Evolutionary conservation across 257 asterid genomes (phyloP).

Genomic region (Solanum chilense): DNA sequence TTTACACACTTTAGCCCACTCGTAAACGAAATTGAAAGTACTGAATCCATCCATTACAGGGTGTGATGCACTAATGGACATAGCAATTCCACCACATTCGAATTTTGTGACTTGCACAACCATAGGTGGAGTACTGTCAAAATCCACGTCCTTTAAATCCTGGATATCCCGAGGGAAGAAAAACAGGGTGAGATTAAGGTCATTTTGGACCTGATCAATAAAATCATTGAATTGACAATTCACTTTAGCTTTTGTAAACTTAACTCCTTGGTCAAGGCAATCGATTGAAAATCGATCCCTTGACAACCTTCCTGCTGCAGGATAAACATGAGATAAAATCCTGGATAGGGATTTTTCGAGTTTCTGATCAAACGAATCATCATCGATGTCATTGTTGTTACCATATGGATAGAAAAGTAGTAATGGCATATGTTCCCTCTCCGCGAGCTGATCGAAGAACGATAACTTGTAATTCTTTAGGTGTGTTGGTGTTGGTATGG

Average conservation of each 20-base stretch:
- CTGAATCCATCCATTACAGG: neutral
- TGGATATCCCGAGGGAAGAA: neutral
- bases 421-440: constrained; percentile 8
- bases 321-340: constrained; percentile 18
- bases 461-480: constrained; percentile 16
- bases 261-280: constrained; percentile 30
- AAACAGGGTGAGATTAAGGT: neutral
- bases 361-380: neutral
- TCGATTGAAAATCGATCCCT: constrained; percentile 3
- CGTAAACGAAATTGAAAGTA: neutral
- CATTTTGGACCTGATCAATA: neutral
- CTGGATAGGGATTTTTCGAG: constrained; percentile 20
- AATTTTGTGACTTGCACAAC: neutral
- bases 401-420: constrained; percentile 17
- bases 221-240: neutral
- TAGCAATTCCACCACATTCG: constrained; percentile 4
- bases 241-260: constrained; percentile 12
- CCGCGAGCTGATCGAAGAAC: constrained; percentile 28
- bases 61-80: neutral
- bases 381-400: neutral
- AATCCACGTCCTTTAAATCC: neutral
- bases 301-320: constrained; percentile 23
- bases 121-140: neutral
- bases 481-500: constrained; percentile 26
- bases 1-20: constrained; percentile 2